Evolutionary conservation across 2,329 filamentous ascomycete species (phyloP), one percentile per base, ranked within the genome.

Genomic region (Fusarium brevicatenulatum): DNA sequence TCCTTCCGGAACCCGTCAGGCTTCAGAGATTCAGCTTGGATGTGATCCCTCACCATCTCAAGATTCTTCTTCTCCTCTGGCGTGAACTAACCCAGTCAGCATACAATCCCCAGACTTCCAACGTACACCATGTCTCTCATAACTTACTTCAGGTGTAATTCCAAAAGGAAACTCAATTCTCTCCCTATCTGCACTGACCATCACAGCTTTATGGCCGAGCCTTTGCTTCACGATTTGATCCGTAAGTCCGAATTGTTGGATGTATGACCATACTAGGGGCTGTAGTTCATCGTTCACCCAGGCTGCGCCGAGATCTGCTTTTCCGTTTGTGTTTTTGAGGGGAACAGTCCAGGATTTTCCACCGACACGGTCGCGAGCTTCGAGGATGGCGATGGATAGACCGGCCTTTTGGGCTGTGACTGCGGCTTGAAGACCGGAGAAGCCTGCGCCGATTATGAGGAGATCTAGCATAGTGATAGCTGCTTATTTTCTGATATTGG

Each of bases 211-310:
- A 2, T 88, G 87, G 21, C 54, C 63, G n/a, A 83, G 84, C 39
- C 86, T 86, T 73, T 90, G 88, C 73, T 83, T 81, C 2, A 68
- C 80, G 1, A 86, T 67, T 32, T 68, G 43, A 16, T 49, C 28
- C 1, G 87, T 83, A 1, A 85, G 72, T 0, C 82, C 81, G 55
- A 84, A 86, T 43, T 78, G 70, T 52, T 81, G 72, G 1, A 82
- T 82, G 12, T 88, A 76, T 1, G 76, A 80, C 70, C 78, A 85
- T 54, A 90, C 83, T 7, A 80, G 79, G 32, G 73, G 79, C 69
- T 91, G 88, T 56, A 84, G 87, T 2, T 80, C 84, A 58, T 90
- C 86, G 69, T 91, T 91, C 70, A 90, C 86, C 89, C 89, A 91
- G 0, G 87, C 87, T 0, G 87, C 89, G 6, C 89, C 89, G 0